Conservation (phyloP, 441 rosid species). For the Flueggea neowawraea region DNA sequence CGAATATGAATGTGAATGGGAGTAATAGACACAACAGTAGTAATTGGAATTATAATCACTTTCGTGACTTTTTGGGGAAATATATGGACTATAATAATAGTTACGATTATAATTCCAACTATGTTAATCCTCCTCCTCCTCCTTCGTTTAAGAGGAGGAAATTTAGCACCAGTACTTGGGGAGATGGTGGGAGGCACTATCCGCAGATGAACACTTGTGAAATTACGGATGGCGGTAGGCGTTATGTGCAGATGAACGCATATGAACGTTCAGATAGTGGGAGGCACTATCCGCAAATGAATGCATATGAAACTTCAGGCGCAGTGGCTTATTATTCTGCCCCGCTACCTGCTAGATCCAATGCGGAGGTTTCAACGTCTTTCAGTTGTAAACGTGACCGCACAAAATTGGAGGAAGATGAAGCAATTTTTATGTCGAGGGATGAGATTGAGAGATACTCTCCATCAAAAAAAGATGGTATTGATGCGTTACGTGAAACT, state of each 20-base stretch:
- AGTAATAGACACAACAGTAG: constrained; percentile 11
- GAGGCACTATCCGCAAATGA: constrained; percentile 22
- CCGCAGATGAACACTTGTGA: constrained; percentile 16
- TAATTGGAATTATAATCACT: constrained; percentile 21
- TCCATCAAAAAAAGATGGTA: constrained; percentile 83
- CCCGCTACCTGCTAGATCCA: constrained; percentile 32
- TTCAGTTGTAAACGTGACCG: constrained; percentile 50
- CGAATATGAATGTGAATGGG: constrained; percentile 16
- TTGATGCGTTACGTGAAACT: constrained; percentile 61
- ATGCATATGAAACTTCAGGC: constrained; percentile 22
- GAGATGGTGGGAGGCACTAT: constrained; percentile 29
- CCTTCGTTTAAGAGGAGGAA: constrained; percentile 58
- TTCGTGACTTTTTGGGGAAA: constrained; percentile 23
- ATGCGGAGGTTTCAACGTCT: constrained; percentile 41
- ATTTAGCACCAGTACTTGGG: constrained; percentile 48
- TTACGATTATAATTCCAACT: constrained; percentile 11
- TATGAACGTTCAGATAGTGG: constrained; percentile 29
- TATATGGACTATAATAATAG: constrained; percentile 21
- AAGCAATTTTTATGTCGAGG: constrained; percentile 59
- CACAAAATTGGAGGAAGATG: constrained; percentile 59
- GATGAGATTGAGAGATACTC: constrained; percentile 73
- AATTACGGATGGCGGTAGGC: neutral
- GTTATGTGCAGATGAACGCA: constrained; percentile 3
- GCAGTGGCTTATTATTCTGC: constrained; percentile 23
- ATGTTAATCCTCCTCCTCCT: constrained; percentile 26